A percentile compares a stretch with the other conserved stretches of the same genome.
These are phyloP conservation scores for Panicum hallii DNA, from an alignment of 202 grass and related monocot genomes.

Conservation along the genomic window DNA sequence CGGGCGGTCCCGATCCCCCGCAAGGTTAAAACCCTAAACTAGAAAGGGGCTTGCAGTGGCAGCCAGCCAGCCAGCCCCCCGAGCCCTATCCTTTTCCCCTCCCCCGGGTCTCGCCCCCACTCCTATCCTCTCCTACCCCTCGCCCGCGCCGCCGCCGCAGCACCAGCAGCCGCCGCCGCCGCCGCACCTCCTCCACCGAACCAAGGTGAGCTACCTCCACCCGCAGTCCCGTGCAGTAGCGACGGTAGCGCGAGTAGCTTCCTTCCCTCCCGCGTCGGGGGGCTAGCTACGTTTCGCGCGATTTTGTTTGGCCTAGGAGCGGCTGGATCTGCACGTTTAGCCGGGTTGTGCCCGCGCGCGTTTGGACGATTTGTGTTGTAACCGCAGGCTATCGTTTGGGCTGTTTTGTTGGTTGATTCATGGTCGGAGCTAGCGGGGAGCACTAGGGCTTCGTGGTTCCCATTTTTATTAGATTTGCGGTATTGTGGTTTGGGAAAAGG, in stretches of 20 bases:
- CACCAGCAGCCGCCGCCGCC: background rate
- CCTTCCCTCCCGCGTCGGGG: background rate
- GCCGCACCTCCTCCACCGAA: background rate
- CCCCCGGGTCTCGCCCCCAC: background rate
- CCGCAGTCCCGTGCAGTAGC: background rate
- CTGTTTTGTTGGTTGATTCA: background rate
- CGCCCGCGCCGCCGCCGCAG: background rate
- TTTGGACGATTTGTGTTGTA: conserved; percentile 24
- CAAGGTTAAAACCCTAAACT: conserved; percentile 59
- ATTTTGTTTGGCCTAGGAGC: conserved; percentile 26
- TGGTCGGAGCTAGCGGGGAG: conserved; percentile 21
- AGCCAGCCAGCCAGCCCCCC: conserved; percentile 7
- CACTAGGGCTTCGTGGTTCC: background rate
- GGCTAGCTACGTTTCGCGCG: background rate
- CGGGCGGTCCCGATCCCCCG: conserved; percentile 12
- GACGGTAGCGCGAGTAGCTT: background rate
- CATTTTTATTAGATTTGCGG: conserved; percentile 4
- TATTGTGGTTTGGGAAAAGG: background rate
- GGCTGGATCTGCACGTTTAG: conserved; percentile 41
- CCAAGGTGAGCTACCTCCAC: conserved; percentile 50
- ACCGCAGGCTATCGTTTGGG: background rate
- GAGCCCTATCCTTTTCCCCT: conserved; percentile 50
- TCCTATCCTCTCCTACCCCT: conserved; percentile 36
- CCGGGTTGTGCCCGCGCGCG: background rate
- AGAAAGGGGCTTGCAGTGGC: conserved; percentile 27